Base-by-base conservation (phyloP, 768 basidiomycete genomes). In the Russula abietina region DNA sequence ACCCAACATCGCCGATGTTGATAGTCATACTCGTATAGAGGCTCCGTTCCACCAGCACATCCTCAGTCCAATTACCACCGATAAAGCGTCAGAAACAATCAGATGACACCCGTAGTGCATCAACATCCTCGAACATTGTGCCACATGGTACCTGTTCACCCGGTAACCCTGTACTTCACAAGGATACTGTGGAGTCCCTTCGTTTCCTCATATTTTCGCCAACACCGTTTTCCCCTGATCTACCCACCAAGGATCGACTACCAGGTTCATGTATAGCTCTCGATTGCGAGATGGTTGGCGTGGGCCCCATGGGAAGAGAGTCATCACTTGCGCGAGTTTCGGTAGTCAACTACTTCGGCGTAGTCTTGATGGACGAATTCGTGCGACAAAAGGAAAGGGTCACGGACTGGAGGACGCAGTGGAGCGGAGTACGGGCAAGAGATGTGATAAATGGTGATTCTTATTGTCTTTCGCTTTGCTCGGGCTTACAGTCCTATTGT, bases 201-300 rank as follows among this genome's bases (percentile, higher is more conserved):
- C 57, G 63, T 55, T 26, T 53, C 53, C 22, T 58, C 14, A 51
- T 57, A 24, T n/a, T 45, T 58, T 32, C 55, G 3, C 85, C 86
- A 52, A 55, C 24, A 14, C 65, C 65, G n/a, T 57, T 49, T 50
- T 22, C 58, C 24, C 60, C 57, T 22, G 26, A 41, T 38, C 46
- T 68, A 8, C 61, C 59, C n/a, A n/a, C 28, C 26, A 67, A 60
- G 46, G 61, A 68, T 32, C 61, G 59, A 24, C 59, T 51, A 19
- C 83, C 84, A 4, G 88, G 88, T 53, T 87, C 82, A 70, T 89
- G 89, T 65, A 75, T 97, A 48, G 85, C 93, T 0, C 77, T 99
- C 32, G 96, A 99, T 74, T 98, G 96, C 69, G 96, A 98, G 74
- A 97, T 98, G 93, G 95, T 98, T 12, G 94, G 94, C 5, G 82